A percentile compares a stretch with the other conserved stretches of the same genome.
phyloP scores from a whole-genome alignment of 2,329 filamentous ascomycete genomes.

The Calonectria montana region DNA sequence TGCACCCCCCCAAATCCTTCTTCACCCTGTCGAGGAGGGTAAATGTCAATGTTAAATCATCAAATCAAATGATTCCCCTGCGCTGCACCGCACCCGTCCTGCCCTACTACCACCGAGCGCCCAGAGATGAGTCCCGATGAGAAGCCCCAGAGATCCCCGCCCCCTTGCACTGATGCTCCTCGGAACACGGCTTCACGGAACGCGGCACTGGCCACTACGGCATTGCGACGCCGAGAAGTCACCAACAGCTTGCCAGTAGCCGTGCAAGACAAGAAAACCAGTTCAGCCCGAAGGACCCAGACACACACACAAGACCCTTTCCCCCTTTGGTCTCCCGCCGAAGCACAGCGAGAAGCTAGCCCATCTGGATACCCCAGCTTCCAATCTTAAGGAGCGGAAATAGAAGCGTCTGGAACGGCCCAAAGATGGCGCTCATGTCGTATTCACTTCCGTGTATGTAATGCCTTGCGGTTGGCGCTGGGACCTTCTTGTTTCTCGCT shows the following conservation, averaged over 20 bases:
- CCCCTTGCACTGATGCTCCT: not conserved
- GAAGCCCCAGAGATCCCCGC: conserved; percentile 8
- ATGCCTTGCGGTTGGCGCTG: not conserved
- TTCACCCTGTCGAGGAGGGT: not conserved
- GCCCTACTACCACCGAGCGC: not conserved
- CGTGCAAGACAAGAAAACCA: not conserved
- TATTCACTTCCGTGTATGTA: conserved; percentile 21
- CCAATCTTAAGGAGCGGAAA: conserved; percentile 8
- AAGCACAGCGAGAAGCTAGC: not conserved
- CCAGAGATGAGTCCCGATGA: conserved; percentile 2
- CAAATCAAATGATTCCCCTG: not conserved
- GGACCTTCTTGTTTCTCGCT: not conserved
- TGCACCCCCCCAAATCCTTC: not conserved
- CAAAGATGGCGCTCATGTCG: conserved; percentile 10
- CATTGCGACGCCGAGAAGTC: not conserved
- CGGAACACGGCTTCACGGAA: conserved; percentile 15
- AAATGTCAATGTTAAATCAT: not conserved
- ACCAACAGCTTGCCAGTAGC: not conserved
- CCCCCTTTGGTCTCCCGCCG: not conserved
- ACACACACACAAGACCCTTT: not conserved
- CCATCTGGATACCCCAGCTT: conserved; percentile 8
- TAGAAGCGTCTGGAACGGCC: conserved; percentile 14
- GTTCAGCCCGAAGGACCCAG: not conserved
- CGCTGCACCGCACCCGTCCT: not conserved
- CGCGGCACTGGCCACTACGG: conserved; percentile 4